Percentiles rank a stretch among this genome's conserved stretches.
Evolutionary conservation across 2,329 filamentous ascomycete genomes (phyloP).

Genomic region (Nothomitra cinnamomea): DNA sequence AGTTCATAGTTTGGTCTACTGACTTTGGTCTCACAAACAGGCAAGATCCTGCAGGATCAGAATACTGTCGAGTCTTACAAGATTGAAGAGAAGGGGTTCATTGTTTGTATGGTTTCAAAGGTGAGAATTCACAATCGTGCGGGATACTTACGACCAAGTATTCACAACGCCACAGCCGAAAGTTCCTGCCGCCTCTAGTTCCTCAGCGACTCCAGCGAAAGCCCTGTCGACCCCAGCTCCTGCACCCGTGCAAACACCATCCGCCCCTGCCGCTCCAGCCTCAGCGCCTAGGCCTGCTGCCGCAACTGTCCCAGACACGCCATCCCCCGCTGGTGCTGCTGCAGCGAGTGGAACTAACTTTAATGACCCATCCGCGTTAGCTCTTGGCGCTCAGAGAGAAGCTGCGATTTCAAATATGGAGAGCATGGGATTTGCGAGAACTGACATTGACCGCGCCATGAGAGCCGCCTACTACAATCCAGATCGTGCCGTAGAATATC

Average conservation of each 20-base stretch:
- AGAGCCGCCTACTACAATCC: slow-evolving; percentile 94
- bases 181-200: slow-evolving; percentile 25
- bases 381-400: slow-evolving; percentile 68
- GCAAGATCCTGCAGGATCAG: slow-evolving; percentile 96
- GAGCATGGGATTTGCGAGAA: slow-evolving; percentile 84
- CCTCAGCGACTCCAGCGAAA: slow-evolving; percentile 1
- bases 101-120: slow-evolving; percentile 98
- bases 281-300: slow-evolving; percentile 33
- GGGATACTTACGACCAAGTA: not conserved
- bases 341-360: slow-evolving; percentile 26
- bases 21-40: slow-evolving; percentile 28
- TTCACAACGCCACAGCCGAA: slow-evolving; percentile 45
- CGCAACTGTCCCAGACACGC: slow-evolving; percentile 29
- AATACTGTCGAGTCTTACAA: slow-evolving; percentile 94
- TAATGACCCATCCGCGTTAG: slow-evolving; percentile 64
- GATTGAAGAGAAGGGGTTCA: slow-evolving; percentile 98
- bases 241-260: slow-evolving; percentile 28
- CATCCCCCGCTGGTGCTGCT: slow-evolving; percentile 28
- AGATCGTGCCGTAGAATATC: slow-evolving; percentile 91
- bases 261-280: slow-evolving; percentile 44
- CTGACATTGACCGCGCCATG: slow-evolving; percentile 85
- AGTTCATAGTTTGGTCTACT: not conserved
- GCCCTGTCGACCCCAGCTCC: slow-evolving; percentile 18
- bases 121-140: slow-evolving; percentile 30
- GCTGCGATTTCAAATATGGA: slow-evolving; percentile 85